Evolutionary conservation across 1,284 basidiomycete genomes (phyloP), one percentile per base, ranked within the genome.

Genomic region (Trichosporon asahii): DNA sequence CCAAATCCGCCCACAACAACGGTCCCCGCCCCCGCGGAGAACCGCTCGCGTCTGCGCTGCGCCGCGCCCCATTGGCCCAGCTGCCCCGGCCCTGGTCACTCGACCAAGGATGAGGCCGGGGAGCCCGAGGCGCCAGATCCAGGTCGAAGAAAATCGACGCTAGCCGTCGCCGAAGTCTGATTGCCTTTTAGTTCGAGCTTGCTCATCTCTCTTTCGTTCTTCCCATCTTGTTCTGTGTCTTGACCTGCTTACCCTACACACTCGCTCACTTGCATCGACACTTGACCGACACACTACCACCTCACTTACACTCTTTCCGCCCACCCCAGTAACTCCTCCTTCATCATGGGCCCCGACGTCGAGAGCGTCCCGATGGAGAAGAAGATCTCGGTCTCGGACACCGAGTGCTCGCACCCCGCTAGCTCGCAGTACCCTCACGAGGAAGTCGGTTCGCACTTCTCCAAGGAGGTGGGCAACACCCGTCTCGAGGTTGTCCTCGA

Each of bases 401-500:
- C 57, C n/a, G 57, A 61, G 57, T 61, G 27, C 57, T 61, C 57
- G 3, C 57, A 61, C 27, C 21, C 57, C 57, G 37, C 21, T 49
- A 21, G 40, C 27, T 33, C 65, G 46, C 31, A 29, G 29, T 55
- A 53, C 65, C 46, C 65, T 27, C 40, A 66, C 46, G 49, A 53
- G 29, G 65, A 66, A 31, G 9, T 53, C 9, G 40, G 23, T 27
- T 55, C 65, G 27, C 49, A 66, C 29, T 55, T 66, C 65, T 33
- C 65, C 31, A 55, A 55, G 46, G 31, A 66, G 40, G 57, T 31
- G 27, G 37, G 25, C 55, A 55, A 4, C 7, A 60, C 66, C n/a
- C 65, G 65, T 27, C 55, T 63, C 37, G 57, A 46, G 64, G 63
- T 66, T n/a, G 65, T 46, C 35, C 67, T 71, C 60, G 67, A 68